Evolutionary conservation across 352 stramenopile genomes (phyloP), one percentile per base, ranked within the genome.

Genomic region (Phytophthora sansomeana): DNA sequence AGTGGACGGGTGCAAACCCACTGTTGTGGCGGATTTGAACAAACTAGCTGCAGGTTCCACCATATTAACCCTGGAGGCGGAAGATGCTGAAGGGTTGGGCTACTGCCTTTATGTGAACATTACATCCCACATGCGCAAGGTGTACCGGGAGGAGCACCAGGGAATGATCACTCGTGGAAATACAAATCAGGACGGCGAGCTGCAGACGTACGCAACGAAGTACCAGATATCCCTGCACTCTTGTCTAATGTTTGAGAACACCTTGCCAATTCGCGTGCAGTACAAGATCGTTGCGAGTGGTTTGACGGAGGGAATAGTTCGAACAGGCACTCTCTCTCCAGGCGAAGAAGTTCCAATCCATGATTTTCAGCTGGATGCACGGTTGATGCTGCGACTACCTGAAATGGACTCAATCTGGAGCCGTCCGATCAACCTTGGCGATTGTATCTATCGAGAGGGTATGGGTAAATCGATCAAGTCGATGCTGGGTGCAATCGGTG

Each of bases 331-430:
- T 28, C 67, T 96, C 19, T 85, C 87, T 17, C 89, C 89, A 16
- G 87, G 89, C 7, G 87, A 96, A 71, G 87, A 95, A 63, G 83
- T 96, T 3, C 72, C 87, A 4, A 77, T 96, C 6, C 81, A 95
- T 47, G 83, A 94, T 58, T 96, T 95, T 33, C 81, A 93, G 62
- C 77, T 86, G n/a, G 77, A 90, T 46, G 85, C 89, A 0, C 75
- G 80, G 35, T 68, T 96, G 7, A 67, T 88, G 36, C 68, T 96
- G 21, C 84, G 87, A 14, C 63, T 95, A 8, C 87, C 89, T 6
- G 89, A 95, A 35, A 94, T 96, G 85, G 87, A 95, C 51, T 95
- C 87, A 17, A 89, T 92, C 10, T 96, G 89, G 89, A 91, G 78
- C 11, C 76, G 75, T 17, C 62, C 81, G 2, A 81, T 95, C 21